phyloP scores from a whole-genome alignment of 202 grass and related monocot genomes.

The Dendrocalamus latiflorus region DNA sequence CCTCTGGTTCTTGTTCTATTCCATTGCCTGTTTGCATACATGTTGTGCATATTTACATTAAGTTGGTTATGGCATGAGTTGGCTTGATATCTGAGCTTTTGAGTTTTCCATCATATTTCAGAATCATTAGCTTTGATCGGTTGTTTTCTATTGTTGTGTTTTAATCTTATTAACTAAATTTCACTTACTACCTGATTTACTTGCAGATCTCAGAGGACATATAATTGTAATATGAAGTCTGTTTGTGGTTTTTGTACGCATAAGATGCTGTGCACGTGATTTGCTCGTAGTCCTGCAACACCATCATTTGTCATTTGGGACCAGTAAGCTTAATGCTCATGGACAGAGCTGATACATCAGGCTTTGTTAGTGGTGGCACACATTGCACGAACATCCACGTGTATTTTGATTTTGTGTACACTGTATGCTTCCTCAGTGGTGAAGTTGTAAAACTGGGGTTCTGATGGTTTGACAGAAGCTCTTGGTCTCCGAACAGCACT shows the following conservation, averaged over 20 bases:
- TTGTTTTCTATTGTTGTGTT: neutral
- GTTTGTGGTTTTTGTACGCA: neutral
- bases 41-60: conserved; percentile 1
- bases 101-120: neutral
- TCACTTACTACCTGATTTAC: neutral
- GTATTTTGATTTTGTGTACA: conserved; percentile 79
- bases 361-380: conserved; percentile 76
- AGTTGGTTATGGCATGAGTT: neutral
- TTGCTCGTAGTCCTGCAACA: neutral
- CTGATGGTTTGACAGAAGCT: conserved; percentile 19
- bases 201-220: conserved; percentile 31
- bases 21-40: neutral
- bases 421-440: conserved; percentile 43
- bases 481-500: conserved; percentile 14
- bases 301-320: conserved; percentile 14
- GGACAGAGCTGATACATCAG: conserved; percentile 91
- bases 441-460: conserved; percentile 45
- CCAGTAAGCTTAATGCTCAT: conserved; percentile 45
- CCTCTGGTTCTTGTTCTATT: neutral
- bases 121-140: neutral
- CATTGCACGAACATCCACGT: conserved; percentile 45
- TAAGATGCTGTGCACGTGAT: conserved; percentile 30
- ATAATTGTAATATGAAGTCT: conserved; percentile 11
- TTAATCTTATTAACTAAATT: conserved; percentile 7
- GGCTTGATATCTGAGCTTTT: neutral